Conservation (phyloP, 2,329 filamentous ascomycete genomes). For the Ustilaginoidea virens region DNA sequence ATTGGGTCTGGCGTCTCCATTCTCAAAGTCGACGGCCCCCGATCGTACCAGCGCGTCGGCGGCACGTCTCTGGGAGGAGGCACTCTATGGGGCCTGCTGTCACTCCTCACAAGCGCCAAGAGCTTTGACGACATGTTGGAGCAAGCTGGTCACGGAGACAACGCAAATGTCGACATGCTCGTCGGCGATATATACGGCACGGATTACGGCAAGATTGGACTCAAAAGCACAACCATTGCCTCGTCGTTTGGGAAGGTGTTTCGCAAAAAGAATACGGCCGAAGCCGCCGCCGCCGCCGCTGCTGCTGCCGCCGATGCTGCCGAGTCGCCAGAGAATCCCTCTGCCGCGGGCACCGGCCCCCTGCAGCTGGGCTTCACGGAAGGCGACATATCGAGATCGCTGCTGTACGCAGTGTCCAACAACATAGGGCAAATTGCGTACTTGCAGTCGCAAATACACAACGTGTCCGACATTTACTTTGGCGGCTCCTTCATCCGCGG, state of each 20-base stretch:
- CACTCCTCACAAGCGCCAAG: constrained; percentile 77
- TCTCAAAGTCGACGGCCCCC: constrained; percentile 87
- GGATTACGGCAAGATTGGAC: constrained; percentile 88
- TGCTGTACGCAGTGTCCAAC: constrained; percentile 92
- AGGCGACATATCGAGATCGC: constrained; percentile 76
- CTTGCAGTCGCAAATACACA: constrained; percentile 90
- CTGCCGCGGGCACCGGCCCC: constrained; percentile 25
- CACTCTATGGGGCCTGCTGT: constrained; percentile 93
- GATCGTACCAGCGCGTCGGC: constrained; percentile 77
- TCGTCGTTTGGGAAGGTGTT: constrained; percentile 96
- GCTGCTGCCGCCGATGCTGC: constrained; percentile 67
- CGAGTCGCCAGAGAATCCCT: constrained; percentile 51
- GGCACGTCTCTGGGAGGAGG: constrained; percentile 90
- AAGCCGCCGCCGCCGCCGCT: constrained; percentile 58
- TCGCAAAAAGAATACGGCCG: constrained; percentile 75
- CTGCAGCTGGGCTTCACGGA: constrained; percentile 44
- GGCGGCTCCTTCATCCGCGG: constrained; percentile 93
- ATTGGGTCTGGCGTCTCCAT: constrained; percentile 95
- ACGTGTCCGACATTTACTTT: constrained; percentile 87
- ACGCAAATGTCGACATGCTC: constrained; percentile 84
- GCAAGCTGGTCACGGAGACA: constrained; percentile 82
- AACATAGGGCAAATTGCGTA: constrained; percentile 98
- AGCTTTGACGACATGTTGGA: constrained; percentile 97
- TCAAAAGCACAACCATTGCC: constrained; percentile 91
- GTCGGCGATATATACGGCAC: constrained; percentile 96